Percentiles rank a stretch among this genome's conserved stretches.
phyloP scores from a whole-genome alignment of 768 basidiomycete species.

The Tulasnella sp. region DNA sequence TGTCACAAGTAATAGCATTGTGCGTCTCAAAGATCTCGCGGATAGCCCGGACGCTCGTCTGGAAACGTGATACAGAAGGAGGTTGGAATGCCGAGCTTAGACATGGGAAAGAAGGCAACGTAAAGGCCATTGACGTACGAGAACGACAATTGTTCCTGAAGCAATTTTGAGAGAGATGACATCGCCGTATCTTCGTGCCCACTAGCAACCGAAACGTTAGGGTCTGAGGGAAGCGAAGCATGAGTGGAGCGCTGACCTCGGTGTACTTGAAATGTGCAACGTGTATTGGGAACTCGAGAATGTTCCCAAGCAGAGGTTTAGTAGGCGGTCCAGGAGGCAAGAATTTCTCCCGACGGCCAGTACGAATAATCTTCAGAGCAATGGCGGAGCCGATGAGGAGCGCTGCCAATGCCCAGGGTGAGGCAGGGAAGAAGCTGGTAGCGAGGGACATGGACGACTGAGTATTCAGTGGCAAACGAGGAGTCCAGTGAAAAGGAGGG shows the following conservation, averaged over 20 bases:
- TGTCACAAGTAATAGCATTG: slow-evolving; percentile 3
- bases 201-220: background rate
- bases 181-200: slow-evolving; percentile 28
- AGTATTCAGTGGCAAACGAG: background rate
- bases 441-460: background rate
- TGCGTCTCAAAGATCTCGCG: slow-evolving; percentile 30
- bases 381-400: background rate
- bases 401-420: background rate
- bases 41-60: slow-evolving; percentile 23
- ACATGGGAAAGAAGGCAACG: background rate
- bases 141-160: slow-evolving; percentile 25
- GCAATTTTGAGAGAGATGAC: slow-evolving; percentile 28
- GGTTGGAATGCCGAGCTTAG: background rate
- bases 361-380: background rate
- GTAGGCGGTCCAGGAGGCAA: slow-evolving; percentile 28
- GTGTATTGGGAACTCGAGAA: slow-evolving; percentile 24
- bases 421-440: background rate
- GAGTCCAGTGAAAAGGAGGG: background rate
- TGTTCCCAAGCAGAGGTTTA: slow-evolving; percentile 26
- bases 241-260: slow-evolving; percentile 8
- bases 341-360: background rate
- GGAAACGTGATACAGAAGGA: background rate
- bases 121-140: slow-evolving; percentile 20
- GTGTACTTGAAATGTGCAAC: slow-evolving; percentile 27
- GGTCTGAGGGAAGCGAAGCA: background rate